phyloP scores from a whole-genome alignment of 192 early-diverging fungal genomes.

The Gonapodya prolifera region DNA sequence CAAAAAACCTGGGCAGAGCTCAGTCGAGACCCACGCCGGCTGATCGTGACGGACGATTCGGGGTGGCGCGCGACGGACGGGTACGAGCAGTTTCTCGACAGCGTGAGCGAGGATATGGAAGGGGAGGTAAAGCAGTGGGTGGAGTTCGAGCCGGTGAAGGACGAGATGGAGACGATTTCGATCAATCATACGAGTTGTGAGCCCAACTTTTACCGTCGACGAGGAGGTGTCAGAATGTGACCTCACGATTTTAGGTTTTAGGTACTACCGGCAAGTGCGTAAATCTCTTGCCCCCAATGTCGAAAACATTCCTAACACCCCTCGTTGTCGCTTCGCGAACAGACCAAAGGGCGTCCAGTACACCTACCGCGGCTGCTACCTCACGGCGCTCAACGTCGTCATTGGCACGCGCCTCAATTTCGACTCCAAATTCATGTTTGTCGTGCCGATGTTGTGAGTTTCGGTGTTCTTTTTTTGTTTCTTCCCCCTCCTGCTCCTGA shows the following conservation, averaged over 20 bases:
- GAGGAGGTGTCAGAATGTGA: not conserved
- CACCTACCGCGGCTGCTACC: conserved; percentile 38
- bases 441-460: conserved; percentile 29
- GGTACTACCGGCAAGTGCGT: conserved; percentile 34
- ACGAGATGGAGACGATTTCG: conserved; percentile 32
- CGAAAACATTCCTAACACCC: not conserved
- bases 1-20: not conserved
- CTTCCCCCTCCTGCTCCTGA: not conserved
- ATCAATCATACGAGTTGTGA: conserved; percentile 31
- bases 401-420: conserved; percentile 29
- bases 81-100: conserved; percentile 31
- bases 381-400: conserved; percentile 24
- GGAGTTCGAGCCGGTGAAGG: conserved; percentile 27
- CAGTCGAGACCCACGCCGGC: not conserved
- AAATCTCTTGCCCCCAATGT: not conserved
- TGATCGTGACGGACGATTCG: not conserved
- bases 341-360: conserved; percentile 38
- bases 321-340: not conserved
- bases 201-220: conserved; percentile 8
- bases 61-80: conserved; percentile 15
- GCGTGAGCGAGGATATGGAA: conserved; percentile 6
- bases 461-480: not conserved
- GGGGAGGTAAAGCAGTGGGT: conserved; percentile 19
- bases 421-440: conserved; percentile 36
- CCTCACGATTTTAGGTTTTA: not conserved